Evolutionary conservation across 257 asterid genomes (phyloP), one percentile per base, ranked within the genome.

Genomic region (Dorcoceras hygrometricum): DNA sequence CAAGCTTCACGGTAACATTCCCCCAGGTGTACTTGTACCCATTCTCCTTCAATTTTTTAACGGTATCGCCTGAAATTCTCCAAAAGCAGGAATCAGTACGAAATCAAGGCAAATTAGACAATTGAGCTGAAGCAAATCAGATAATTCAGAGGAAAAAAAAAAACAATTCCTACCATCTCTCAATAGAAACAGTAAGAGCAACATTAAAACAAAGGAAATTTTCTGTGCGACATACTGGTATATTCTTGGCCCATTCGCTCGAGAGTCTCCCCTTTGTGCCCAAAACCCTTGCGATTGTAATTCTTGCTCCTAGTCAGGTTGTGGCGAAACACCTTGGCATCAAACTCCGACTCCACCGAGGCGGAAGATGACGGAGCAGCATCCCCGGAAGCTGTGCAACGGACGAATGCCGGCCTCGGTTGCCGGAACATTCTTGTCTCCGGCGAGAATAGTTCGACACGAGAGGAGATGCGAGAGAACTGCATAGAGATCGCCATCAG

Each of bases 261-360:
- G 20, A 84, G 87, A 57, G 96, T 94, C 59, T 83, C 95, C 68
- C 73, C 76, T 48, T 88, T 90, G 56, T 78, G 84, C 12, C 99
- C 99, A 76, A 94, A 94, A 8, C 99, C 99, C 79, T 72, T 86
- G 67, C 96, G 94, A 60, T 94, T 94, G 73, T 86, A 94, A 76
- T 90, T 88, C 78, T 86, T 56, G 73, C 99, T 94, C 81, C 99
- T 82, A 22, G 95, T 81, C 89, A 94, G 75, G 84, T 88, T 82
- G 73, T 83, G 86, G 72, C 99, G 81, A 63, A 93, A 90, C 59
- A 78, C 83, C 86, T 90, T 93, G 1, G 97, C 72, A 66, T 93
- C 96, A 63, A 93, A 88, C 28, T 86, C 95, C 20, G 84, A 73
- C 18, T 82, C 81, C 7, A 61, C 77, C 1, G 75, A 36, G 25